phyloP scores from a whole-genome alignment of 2,329 filamentous ascomycete species.

The Cladosporium sp. region DNA sequence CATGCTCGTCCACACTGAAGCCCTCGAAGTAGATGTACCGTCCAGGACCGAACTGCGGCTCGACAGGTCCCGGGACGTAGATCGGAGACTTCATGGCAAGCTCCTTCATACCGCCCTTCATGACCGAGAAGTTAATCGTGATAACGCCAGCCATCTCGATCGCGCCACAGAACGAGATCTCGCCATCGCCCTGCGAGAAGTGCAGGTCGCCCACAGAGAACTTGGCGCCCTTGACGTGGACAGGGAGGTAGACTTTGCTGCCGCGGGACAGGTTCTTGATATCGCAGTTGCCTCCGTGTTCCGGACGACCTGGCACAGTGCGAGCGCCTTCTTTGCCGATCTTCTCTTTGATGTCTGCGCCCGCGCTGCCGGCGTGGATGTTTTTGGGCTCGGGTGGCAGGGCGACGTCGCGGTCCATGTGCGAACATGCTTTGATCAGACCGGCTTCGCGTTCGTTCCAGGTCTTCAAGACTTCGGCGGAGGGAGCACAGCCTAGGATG shows the following conservation, averaged over 20 bases:
- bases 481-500: constrained; percentile 86
- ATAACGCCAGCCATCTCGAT: constrained; percentile 95
- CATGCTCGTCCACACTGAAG: constrained; percentile 83
- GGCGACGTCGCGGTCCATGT: constrained; percentile 70
- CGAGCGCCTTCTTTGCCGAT: constrained; percentile 74
- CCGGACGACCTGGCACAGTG: constrained; percentile 79
- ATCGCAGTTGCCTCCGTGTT: constrained; percentile 88
- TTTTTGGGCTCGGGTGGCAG: constrained; percentile 71
- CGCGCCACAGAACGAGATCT: constrained; percentile 74
- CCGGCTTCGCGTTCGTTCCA: constrained; percentile 86
- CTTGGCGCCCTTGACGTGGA: constrained; percentile 83
- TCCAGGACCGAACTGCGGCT: constrained; percentile 82
- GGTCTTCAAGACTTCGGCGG: constrained; percentile 69
- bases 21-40: constrained; percentile 84
- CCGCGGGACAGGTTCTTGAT: constrained; percentile 83
- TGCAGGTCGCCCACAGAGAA: constrained; percentile 89
- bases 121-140: constrained; percentile 84
- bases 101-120: constrained; percentile 75
- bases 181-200: constrained; percentile 85
- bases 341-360: constrained; percentile 58
- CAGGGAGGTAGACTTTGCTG: constrained; percentile 80
- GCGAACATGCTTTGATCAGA: constrained; percentile 67
- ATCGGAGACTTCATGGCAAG: constrained; percentile 79
- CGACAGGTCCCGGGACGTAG: constrained; percentile 82
- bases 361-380: constrained; percentile 68